These are phyloP conservation scores for Candolleomyces aberdarensis DNA, from an alignment of 768 basidiomycete species.

Conservation along the genomic window DNA sequence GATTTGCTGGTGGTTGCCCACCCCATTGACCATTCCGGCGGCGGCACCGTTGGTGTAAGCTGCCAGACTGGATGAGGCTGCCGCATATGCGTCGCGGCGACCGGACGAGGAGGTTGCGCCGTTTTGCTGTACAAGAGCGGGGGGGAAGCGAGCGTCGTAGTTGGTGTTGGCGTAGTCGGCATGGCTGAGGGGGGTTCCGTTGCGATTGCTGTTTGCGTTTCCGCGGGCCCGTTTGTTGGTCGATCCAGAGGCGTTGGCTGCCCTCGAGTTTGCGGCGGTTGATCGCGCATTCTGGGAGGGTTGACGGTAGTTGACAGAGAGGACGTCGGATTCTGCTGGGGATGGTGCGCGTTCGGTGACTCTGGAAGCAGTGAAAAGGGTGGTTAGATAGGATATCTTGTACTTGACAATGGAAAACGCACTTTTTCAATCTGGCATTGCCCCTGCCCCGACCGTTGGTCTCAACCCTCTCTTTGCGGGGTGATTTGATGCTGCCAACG, in stretches of 20 bases:
- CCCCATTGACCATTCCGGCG: slow-evolving; percentile 8
- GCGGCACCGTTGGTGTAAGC: background rate
- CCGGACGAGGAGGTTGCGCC: slow-evolving; percentile 13
- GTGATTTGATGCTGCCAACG: slow-evolving; percentile 43
- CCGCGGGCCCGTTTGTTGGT: slow-evolving; percentile 13
- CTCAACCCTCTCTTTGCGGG: slow-evolving; percentile 57
- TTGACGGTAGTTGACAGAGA: slow-evolving; percentile 68
- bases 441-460: slow-evolving; percentile 46
- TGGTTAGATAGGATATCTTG: background rate
- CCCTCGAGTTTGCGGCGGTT: slow-evolving; percentile 17
- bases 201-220: slow-evolving; percentile 38
- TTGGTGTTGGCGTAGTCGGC: slow-evolving; percentile 23
- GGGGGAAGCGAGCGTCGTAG: slow-evolving; percentile 29
- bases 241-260: slow-evolving; percentile 21
- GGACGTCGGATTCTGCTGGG: slow-evolving; percentile 63
- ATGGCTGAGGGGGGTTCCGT: slow-evolving; percentile 32
- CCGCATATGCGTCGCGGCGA: slow-evolving; percentile 22
- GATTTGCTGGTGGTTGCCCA: slow-evolving; percentile 26
- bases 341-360: slow-evolving; percentile 61
- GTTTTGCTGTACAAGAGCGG: background rate
- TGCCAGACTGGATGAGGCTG: background rate
- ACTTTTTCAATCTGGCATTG: slow-evolving; percentile 62
- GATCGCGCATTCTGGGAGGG: slow-evolving; percentile 35
- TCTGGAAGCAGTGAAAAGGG: background rate
- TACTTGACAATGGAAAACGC: slow-evolving; percentile 19